Evolutionary conservation across 805 yeast genomes (phyloP), one percentile per base, ranked within the genome.

Genomic region (Torulaspora delbrueckii): DNA sequence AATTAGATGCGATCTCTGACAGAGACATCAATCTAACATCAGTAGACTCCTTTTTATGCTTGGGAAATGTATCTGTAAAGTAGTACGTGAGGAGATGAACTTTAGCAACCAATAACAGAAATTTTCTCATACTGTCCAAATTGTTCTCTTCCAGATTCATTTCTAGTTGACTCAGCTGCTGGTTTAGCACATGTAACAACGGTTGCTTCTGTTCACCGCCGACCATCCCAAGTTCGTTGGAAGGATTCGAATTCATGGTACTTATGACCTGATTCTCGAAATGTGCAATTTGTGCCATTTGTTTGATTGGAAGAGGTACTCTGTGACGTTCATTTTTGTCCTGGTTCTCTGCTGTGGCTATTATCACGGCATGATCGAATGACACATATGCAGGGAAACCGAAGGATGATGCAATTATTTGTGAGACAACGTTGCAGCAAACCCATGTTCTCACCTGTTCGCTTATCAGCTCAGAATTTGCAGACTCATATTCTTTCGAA

Each of bases 341-440:
- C 53, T 55, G 55, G 5, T 50, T 47, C 16, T 43, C 31, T 41
- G 55, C 76, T 66, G 54, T 77, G 3, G 81, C 73, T 5, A 73
- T 73, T 57, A 81, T 67, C 2, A 84, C 77, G 1, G 88, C 74
- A 22, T 83, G 75, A 61, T 88, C 96, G 59, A 89, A 86, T 48
- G 83, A 86, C 3, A 86, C 90, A 65, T 88, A 89, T 0, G 95
- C 88, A 0, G 98, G 99, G 59, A 85, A 90, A 14, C 99, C 99
- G 68, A 89, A 88, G 8, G 95, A 83, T 2, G 95, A 81, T 3
- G 96, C 96, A 50, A 93, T 82, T 2, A 84, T 78, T 65, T 93
- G 98, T 2, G 95, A 84, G 0, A 86, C 95, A 18, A 86, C 77
- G 60, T 93, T 93, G 59, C 96, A 88, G 8, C 87, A 78, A n/a